phyloP scores from a whole-genome alignment of 495 filamentous ascomycete species.

The Annulohypoxylon stygium region DNA sequence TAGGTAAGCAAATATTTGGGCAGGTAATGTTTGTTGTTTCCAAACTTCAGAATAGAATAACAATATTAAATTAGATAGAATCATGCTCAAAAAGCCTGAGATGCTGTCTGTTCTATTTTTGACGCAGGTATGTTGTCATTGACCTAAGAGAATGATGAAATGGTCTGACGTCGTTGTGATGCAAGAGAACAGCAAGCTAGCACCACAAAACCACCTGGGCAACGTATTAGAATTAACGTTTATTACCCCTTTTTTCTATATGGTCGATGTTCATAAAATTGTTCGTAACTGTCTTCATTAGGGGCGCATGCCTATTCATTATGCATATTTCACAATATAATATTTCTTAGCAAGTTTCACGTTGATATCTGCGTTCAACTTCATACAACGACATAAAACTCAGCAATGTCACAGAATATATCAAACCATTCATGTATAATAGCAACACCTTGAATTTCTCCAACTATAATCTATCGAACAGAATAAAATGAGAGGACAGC shows the following conservation, averaged over 20 bases:
- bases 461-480: constrained; percentile 1
- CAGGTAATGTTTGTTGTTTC: background rate
- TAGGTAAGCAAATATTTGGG: background rate
- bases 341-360: background rate
- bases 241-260: background rate
- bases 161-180: constrained; percentile 9
- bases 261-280: too few species aligned
- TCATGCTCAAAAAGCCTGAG: background rate
- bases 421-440: background rate
- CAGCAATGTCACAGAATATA: background rate
- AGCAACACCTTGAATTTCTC: background rate
- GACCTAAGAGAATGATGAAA: background rate
- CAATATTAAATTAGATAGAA: background rate
- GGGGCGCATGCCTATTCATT: too few species aligned
- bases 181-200: background rate
- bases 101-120: background rate
- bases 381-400: background rate
- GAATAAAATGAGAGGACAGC: constrained; percentile 5
- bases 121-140: constrained; percentile 19
- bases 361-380: background rate
- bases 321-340: too few species aligned
- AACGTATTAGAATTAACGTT: background rate
- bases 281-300: too few species aligned
- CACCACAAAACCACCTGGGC: background rate
- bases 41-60: background rate